Evolutionary conservation across 1,284 basidiomycete species (phyloP).

Genomic region (Cryptococcus jaspeensis): DNA sequence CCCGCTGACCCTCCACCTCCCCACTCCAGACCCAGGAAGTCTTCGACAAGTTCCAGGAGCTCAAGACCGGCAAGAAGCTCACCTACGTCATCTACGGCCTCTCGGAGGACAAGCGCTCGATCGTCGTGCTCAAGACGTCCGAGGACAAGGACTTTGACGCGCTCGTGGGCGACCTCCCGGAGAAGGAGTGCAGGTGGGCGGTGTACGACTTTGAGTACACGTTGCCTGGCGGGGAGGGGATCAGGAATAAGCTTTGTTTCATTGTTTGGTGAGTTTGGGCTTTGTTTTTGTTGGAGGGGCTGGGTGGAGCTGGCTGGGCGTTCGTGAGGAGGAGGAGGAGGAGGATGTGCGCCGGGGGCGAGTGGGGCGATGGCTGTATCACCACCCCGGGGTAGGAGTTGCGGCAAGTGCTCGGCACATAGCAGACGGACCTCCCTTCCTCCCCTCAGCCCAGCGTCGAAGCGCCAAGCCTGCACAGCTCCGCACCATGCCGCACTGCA

Average conservation of each 20-base stretch:
- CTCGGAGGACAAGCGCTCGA: conserved; percentile 66
- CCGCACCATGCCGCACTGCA: too few species aligned
- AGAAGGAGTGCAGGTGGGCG: conserved; percentile 77
- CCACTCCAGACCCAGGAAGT: conserved; percentile 54
- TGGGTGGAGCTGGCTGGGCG: background rate
- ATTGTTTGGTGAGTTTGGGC: conserved; percentile 66
- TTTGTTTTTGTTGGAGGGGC: background rate
- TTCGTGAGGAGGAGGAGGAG: too few species aligned
- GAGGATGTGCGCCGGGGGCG: too few species aligned
- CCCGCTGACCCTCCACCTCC: background rate
- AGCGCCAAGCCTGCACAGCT: background rate
- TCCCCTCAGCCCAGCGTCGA: background rate
- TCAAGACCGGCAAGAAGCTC: conserved; percentile 79
- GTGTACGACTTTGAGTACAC: conserved; percentile 91
- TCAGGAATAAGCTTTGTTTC: conserved; percentile 89
- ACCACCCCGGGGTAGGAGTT: too few species aligned
- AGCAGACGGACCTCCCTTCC: too few species aligned
- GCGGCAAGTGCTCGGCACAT: too few species aligned
- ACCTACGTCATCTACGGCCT: conserved; percentile 87
- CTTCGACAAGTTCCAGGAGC: conserved; percentile 64
- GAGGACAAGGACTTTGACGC: conserved; percentile 64
- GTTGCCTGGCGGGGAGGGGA: conserved; percentile 70
- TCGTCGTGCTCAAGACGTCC: conserved; percentile 68
- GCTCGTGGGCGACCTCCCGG: conserved; percentile 75
- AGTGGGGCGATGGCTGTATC: too few species aligned